phyloP scores from a whole-genome alignment of 306 rosid species.

The Vigna unguiculata region DNA sequence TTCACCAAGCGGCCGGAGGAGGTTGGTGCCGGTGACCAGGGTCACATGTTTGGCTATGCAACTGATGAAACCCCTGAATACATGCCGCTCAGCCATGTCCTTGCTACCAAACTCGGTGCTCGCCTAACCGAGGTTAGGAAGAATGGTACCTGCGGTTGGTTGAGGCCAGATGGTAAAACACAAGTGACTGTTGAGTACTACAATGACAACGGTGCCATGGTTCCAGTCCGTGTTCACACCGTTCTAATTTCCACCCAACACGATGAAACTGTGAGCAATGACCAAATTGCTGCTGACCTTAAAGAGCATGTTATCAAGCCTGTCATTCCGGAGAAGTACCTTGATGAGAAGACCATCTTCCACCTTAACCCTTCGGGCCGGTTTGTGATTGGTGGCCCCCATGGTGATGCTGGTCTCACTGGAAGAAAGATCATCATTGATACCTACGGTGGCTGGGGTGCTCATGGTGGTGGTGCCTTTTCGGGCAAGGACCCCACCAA shows the following conservation, averaged over 20 bases:
- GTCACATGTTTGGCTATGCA: slow-evolving; percentile 99
- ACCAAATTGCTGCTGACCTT: too few relatives aligned
- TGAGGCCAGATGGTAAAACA: slow-evolving; percentile 99
- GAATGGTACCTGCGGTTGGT: slow-evolving; percentile 93
- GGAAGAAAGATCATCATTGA: too few relatives aligned
- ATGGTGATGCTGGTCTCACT: too few relatives aligned
- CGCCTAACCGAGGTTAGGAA: slow-evolving; percentile 96
- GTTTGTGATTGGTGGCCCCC: too few relatives aligned
- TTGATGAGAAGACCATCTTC: too few relatives aligned
- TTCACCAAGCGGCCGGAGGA: slow-evolving; percentile 99
- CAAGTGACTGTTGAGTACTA: slow-evolving; percentile 95
- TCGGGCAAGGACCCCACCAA: too few relatives aligned
- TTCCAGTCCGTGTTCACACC: slow-evolving; percentile 96
- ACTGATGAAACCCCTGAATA: slow-evolving; percentile 97
- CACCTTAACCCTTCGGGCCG: too few relatives aligned
- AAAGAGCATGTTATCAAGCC: too few relatives aligned
- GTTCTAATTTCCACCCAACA: slow-evolving; percentile 99
- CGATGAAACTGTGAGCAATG: slow-evolving; percentile 98
- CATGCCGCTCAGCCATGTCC: slow-evolving; percentile 98
- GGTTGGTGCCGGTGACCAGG: slow-evolving; percentile 99
- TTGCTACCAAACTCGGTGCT: slow-evolving; percentile 95
- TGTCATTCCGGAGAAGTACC: too few relatives aligned
- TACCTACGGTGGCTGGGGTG: too few relatives aligned
- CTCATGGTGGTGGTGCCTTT: too few relatives aligned
- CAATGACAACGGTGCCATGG: slow-evolving; percentile 94